Percentiles rank a stretch among this genome's conserved stretches.
These are phyloP conservation scores for Neocatenulostroma microsporum DNA, from an alignment of 2,329 filamentous ascomycete genomes.

Conservation along the genomic window DNA sequence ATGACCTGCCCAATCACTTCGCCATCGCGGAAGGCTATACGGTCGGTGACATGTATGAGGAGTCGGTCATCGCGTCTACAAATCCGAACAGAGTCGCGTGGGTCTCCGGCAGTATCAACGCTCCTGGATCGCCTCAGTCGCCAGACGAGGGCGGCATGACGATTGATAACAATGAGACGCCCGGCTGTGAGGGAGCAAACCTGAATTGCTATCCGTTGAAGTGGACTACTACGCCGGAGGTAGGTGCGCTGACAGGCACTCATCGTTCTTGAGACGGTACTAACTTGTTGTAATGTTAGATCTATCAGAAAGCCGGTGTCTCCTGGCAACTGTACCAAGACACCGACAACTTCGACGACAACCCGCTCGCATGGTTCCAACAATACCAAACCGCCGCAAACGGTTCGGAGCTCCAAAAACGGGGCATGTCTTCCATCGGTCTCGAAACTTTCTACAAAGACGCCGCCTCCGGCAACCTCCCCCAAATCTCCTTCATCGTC, in stretches of 20 bases:
- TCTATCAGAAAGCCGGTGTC: constrained; percentile 43
- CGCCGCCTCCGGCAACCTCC: constrained; percentile 45
- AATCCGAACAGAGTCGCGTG: constrained; percentile 48
- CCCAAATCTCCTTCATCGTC: constrained; percentile 46
- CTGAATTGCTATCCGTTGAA: constrained; percentile 48
- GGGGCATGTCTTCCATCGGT: constrained; percentile 42
- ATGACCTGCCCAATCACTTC: constrained; percentile 49
- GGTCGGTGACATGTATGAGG: constrained; percentile 50
- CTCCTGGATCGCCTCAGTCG: constrained; percentile 40
- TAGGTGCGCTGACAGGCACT: too few species aligned
- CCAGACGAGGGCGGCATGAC: constrained; percentile 40
- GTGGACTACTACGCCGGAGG: constrained; percentile 43
- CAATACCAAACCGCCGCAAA: constrained; percentile 43
- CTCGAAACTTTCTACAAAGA: constrained; percentile 45
- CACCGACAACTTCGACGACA: constrained; percentile 47
- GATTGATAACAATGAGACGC: constrained; percentile 47
- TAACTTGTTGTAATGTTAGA: too few species aligned
- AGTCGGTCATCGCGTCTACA: constrained; percentile 46
- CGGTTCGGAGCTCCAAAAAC: constrained; percentile 34
- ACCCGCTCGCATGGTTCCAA: constrained; percentile 47
- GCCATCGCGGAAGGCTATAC: constrained; percentile 49
- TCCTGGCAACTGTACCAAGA: constrained; percentile 46
- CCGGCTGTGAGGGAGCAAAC: constrained; percentile 37
- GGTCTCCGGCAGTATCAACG: constrained; percentile 46
- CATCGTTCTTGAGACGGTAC: too few species aligned